These are phyloP conservation scores for Suhomyces bolitotheri DNA, from an alignment of 1,139 yeast genomes.

Conservation along the genomic window DNA sequence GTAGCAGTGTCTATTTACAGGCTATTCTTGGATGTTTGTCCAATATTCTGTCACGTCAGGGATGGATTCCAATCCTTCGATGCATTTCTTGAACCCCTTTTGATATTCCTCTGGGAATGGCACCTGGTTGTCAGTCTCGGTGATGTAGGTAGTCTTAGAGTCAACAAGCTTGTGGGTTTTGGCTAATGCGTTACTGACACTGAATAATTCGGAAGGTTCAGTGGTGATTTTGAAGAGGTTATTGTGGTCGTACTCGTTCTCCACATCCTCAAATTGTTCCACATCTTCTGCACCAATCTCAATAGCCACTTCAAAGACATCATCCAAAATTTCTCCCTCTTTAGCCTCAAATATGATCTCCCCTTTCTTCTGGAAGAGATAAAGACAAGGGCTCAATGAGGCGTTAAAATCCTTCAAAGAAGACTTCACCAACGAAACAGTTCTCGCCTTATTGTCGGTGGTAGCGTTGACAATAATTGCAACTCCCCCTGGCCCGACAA, in stretches of 20 bases:
- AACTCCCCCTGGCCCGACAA: constrained; percentile 89
- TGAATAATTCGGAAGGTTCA: constrained; percentile 61
- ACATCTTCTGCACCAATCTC: constrained; percentile 88
- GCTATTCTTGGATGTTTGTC: constrained; percentile 44
- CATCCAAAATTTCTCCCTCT: constrained; percentile 53
- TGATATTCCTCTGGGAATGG: constrained; percentile 53
- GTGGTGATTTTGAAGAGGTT: constrained; percentile 46
- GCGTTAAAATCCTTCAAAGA: constrained; percentile 74
- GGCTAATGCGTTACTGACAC: constrained; percentile 59
- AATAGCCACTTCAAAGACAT: constrained; percentile 67
- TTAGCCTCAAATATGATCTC: constrained; percentile 54
- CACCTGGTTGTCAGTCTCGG: constrained; percentile 62
- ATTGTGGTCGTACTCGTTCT: constrained; percentile 44
- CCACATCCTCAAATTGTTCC: constrained; percentile 48
- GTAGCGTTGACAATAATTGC: constrained; percentile 81
- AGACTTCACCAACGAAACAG: constrained; percentile 73
- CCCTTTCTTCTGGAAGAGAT: constrained; percentile 77
- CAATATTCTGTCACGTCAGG: constrained; percentile 83
- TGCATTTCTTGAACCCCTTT: constrained; percentile 57
- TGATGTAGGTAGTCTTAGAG: constrained; percentile 65
- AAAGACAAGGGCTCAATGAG: constrained; percentile 72
- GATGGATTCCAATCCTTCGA: constrained; percentile 64
- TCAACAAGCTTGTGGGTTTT: constrained; percentile 60
- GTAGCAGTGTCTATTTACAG: constrained; percentile 1
- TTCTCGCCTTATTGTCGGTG: constrained; percentile 85